Percentiles rank a stretch among this genome's conserved stretches.
Conservation (phyloP, 2,329 filamentous ascomycete genomes). For the Fusarium irregulare region DNA sequence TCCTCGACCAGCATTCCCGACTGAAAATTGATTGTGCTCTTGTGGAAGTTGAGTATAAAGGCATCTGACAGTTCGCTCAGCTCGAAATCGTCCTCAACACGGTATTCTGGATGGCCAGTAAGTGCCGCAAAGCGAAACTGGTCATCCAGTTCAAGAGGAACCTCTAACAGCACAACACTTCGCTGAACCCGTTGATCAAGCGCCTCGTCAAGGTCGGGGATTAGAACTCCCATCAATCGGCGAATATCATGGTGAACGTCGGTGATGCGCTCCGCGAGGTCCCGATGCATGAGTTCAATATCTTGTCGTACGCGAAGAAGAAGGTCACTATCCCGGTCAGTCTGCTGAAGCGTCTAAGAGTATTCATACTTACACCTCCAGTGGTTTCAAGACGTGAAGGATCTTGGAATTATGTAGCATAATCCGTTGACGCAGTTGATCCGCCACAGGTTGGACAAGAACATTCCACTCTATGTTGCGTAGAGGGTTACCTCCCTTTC, state of each 20-base stretch:
- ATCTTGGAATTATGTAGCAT: slow-evolving; percentile 52
- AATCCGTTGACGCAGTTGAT: slow-evolving; percentile 49
- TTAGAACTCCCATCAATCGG: slow-evolving; percentile 42
- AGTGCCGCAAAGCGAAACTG: slow-evolving; percentile 42
- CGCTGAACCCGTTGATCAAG: slow-evolving; percentile 37
- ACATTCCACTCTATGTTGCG: slow-evolving; percentile 53
- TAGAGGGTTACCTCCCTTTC: slow-evolving; percentile 41
- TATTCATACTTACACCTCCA: slow-evolving; percentile 49
- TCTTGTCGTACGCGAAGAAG: slow-evolving; percentile 46
- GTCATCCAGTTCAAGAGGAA: slow-evolving; percentile 43
- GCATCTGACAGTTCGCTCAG: slow-evolving; percentile 49
- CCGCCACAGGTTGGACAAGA: slow-evolving; percentile 49
- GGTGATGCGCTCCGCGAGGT: slow-evolving; percentile 41
- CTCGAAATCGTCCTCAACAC: slow-evolving; percentile 37
- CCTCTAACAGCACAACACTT: slow-evolving; percentile 17
- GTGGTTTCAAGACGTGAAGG: slow-evolving; percentile 50
- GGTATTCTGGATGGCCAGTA: slow-evolving; percentile 36
- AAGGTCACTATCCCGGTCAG: slow-evolving; percentile 45
- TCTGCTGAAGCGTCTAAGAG: neutral
- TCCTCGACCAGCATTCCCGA: slow-evolving; percentile 46
- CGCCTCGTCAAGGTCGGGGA: slow-evolving; percentile 44
- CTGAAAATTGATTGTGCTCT: slow-evolving; percentile 42
- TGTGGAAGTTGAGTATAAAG: slow-evolving; percentile 47
- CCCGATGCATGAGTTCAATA: slow-evolving; percentile 45
- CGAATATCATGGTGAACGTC: slow-evolving; percentile 41